A percentile compares a stretch with the other conserved stretches of the same genome.
phyloP scores from a whole-genome alignment of 176 grass and related monocot species.

The Zea luxurians region DNA sequence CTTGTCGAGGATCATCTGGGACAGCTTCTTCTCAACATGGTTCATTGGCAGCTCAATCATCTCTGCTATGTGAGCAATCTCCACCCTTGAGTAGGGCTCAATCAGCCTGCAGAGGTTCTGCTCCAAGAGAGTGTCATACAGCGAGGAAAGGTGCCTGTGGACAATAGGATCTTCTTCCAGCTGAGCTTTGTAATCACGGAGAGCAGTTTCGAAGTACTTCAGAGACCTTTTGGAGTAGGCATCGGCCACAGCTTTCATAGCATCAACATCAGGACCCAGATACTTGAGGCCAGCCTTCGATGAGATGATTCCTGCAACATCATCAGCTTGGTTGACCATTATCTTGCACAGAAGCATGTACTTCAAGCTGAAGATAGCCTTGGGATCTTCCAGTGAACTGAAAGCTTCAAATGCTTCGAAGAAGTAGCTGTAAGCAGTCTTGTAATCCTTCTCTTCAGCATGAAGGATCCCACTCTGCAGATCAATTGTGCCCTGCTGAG shows the following conservation, averaged over 20 bases:
- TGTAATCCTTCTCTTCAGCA: slow-evolving; percentile 91
- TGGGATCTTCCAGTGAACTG: slow-evolving; percentile 63
- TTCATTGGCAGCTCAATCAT: slow-evolving; percentile 70
- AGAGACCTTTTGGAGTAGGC: slow-evolving; percentile 72
- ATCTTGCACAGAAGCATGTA: slow-evolving; percentile 90
- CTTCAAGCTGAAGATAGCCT: slow-evolving; percentile 66
- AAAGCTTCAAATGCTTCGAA: slow-evolving; percentile 90
- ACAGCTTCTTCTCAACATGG: slow-evolving; percentile 84
- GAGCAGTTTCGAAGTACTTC: slow-evolving; percentile 79
- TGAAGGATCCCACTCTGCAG: slow-evolving; percentile 79
- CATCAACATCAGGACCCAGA: slow-evolving; percentile 69
- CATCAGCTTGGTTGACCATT: slow-evolving; percentile 76
- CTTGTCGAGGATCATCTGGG: slow-evolving; percentile 87
- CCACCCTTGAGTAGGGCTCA: slow-evolving; percentile 74
- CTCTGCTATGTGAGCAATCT: slow-evolving; percentile 70
- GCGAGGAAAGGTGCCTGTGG: slow-evolving; percentile 74
- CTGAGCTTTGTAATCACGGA: slow-evolving; percentile 62
- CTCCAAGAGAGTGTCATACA: slow-evolving; percentile 84
- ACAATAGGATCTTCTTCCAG: slow-evolving; percentile 82
- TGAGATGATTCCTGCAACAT: slow-evolving; percentile 67
- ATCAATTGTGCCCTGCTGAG: slow-evolving; percentile 83
- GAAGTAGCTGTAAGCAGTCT: slow-evolving; percentile 89
- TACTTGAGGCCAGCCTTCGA: slow-evolving; percentile 77
- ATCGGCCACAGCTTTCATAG: slow-evolving; percentile 71
- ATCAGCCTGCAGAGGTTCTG: slow-evolving; percentile 83